Evolutionary conservation across 306 rosid genomes (phyloP).

Genomic region (Prunus mongolica): DNA sequence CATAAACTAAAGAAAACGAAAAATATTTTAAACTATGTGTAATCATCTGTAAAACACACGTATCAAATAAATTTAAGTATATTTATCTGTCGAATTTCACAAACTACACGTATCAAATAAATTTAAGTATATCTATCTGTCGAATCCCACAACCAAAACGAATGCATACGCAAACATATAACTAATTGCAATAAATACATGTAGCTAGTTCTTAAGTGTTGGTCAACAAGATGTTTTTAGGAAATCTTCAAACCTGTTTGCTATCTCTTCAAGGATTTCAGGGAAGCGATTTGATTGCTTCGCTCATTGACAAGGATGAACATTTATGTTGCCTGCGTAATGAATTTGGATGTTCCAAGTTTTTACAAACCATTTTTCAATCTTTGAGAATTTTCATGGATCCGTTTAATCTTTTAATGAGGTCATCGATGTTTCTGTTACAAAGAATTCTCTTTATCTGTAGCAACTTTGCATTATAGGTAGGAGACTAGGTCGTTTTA

Average conservation of each 20-base stretch:
- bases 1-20: neutral
- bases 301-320: neutral
- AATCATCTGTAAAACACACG: neutral
- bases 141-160: neutral
- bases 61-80: neutral
- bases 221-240: neutral
- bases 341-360: neutral
- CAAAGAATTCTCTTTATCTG: neutral
- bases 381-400: neutral
- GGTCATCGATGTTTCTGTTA: neutral
- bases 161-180: slow-evolving; percentile 2
- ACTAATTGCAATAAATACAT: neutral
- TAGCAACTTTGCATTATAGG: neutral
- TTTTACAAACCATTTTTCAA: neutral
- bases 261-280: no score
- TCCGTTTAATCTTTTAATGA: neutral
- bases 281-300: neutral
- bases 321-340: neutral
- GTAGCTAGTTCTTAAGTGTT: neutral
- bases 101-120: neutral
- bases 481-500: no score
- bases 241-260: no score
- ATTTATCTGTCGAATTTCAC: neutral
- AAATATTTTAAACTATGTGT: neutral
- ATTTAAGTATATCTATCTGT: neutral